Conservation (phyloP, 1,139 yeast species). For the Candida tetrigidarum region DNA sequence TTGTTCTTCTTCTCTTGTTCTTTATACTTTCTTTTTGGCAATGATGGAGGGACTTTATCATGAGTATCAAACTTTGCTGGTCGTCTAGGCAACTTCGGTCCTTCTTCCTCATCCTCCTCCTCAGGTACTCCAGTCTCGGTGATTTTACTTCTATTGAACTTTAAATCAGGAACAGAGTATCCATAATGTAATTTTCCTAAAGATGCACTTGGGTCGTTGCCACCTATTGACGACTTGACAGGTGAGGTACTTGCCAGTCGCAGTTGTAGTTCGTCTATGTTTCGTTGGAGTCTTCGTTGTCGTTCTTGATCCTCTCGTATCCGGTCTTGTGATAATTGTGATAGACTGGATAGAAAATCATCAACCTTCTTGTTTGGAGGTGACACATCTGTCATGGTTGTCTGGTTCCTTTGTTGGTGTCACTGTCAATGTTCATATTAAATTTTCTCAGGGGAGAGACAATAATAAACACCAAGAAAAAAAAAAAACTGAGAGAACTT, state of each 20-base stretch:
- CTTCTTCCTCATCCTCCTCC: conserved; percentile 15
- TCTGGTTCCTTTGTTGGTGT: too few species aligned
- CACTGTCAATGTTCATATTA: too few species aligned
- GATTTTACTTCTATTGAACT: conserved; percentile 21
- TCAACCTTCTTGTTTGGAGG: conserved; percentile 36
- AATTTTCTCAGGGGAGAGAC: too few species aligned
- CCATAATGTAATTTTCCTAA: conserved; percentile 8
- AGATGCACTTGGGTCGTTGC: conserved; percentile 8
- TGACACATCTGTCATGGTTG: conserved; percentile 24
- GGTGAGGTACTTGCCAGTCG: conserved; percentile 32
- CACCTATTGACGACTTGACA: conserved; percentile 14
- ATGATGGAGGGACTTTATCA: conserved; percentile 17
- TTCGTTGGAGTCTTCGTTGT: conserved; percentile 33
- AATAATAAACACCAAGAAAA: too few species aligned
- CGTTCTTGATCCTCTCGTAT: conserved; percentile 36
- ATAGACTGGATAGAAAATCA: conserved; percentile 37
- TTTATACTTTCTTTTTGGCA: conserved; percentile 17
- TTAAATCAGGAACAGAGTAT: conserved; percentile 23
- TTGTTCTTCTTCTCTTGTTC: background rate
- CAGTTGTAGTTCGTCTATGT: conserved; percentile 34
- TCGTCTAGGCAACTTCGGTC: conserved; percentile 20
- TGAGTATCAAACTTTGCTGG: conserved; percentile 13
- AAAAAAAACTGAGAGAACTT: background rate
- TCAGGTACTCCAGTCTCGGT: conserved; percentile 6
- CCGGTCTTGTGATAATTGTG: conserved; percentile 37